Percentiles rank a stretch among this genome's conserved stretches.
These are phyloP conservation scores for Chlorella sp. DNA, from an alignment of 139 green algal genomes.

Conservation along the genomic window DNA sequence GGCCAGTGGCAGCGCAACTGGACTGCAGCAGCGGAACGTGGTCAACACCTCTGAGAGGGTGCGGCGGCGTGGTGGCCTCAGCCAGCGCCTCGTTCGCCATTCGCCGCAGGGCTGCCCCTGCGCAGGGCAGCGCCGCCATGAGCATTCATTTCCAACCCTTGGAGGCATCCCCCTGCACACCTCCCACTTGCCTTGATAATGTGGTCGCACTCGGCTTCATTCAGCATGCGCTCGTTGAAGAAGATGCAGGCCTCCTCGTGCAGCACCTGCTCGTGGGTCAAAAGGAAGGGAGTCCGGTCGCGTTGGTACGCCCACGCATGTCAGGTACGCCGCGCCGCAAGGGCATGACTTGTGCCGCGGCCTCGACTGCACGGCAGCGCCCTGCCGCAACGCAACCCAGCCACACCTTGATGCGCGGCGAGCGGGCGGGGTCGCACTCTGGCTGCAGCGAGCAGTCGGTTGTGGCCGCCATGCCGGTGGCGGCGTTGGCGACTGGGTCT, in stretches of 20 bases:
- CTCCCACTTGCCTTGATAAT: slow-evolving; percentile 17
- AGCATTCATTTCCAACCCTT: too few relatives aligned
- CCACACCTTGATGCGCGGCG: neutral
- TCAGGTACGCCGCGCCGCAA: neutral
- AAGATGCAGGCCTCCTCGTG: slow-evolving; percentile 42
- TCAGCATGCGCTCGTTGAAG: slow-evolving; percentile 44
- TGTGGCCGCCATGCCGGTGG: neutral
- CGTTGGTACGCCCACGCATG: neutral
- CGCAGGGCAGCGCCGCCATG: too few relatives aligned
- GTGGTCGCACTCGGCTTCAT: slow-evolving; percentile 38
- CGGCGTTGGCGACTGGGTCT: neutral
- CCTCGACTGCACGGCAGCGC: too few relatives aligned
- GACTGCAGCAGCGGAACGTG: too few relatives aligned
- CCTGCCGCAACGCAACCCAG: too few relatives aligned
- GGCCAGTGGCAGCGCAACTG: too few relatives aligned
- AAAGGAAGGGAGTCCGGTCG: neutral
- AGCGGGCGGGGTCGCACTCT: slow-evolving; percentile 7
- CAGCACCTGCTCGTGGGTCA: slow-evolving; percentile 4
- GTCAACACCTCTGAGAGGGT: too few relatives aligned
- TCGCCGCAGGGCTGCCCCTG: too few relatives aligned
- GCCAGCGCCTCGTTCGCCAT: too few relatives aligned
- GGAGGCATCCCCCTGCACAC: too few relatives aligned
- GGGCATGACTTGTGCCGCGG: neutral
- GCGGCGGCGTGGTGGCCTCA: too few relatives aligned
- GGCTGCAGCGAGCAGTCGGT: neutral